Evolutionary conservation across 1,284 basidiomycete species (phyloP).

Genomic region (Irpex sp.): DNA sequence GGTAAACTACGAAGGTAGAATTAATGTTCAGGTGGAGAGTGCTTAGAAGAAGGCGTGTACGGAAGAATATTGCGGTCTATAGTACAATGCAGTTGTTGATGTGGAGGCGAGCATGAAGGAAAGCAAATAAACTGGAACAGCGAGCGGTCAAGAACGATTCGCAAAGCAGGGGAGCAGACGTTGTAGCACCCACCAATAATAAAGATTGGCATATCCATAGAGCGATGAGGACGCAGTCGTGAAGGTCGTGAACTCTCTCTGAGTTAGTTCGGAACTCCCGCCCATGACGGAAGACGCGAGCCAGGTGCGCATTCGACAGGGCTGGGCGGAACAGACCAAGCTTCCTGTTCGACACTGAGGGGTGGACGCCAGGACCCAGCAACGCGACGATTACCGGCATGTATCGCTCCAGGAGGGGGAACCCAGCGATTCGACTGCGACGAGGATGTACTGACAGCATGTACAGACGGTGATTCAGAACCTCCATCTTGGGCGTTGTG

Average conservation of each 20-base stretch:
- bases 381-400: neutral
- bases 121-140: neutral
- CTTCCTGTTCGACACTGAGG: neutral
- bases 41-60: neutral
- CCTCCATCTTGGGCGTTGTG: neutral
- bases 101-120: neutral
- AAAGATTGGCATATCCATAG: neutral
- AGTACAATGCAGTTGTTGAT: neutral
- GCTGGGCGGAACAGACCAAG: neutral
- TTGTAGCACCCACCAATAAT: neutral
- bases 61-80: neutral
- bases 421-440: neutral
- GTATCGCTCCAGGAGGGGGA: neutral
- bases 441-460: neutral
- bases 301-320: neutral
- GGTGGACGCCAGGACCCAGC: neutral
- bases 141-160: no score
- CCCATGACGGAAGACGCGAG: constrained; percentile 1
- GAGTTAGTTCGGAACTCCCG: neutral
- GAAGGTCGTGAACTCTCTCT: neutral
- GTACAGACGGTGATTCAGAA: neutral
- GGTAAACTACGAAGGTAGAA: neutral
- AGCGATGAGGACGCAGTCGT: neutral
- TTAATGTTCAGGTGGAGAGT: neutral
- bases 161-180: neutral